Evolutionary conservation across 2,329 filamentous ascomycete genomes (phyloP).

Genomic region (Meredithiella fracta): DNA sequence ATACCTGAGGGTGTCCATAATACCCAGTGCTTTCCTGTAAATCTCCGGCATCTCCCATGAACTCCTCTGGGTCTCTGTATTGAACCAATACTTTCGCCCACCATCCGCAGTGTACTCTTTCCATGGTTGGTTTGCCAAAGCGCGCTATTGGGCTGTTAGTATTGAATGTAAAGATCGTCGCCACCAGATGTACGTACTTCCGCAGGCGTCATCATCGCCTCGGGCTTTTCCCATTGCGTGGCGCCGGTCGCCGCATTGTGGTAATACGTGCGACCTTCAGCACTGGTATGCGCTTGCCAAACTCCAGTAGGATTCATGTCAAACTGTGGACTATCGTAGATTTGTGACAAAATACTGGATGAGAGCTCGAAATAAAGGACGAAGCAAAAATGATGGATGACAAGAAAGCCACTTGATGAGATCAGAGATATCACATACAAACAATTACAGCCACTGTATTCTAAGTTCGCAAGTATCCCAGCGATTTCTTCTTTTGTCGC

Average conservation of each 20-base stretch:
- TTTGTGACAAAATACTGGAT: not conserved
- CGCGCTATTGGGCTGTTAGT: constrained; percentile 37
- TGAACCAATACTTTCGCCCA: constrained; percentile 89
- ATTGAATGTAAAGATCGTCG: not conserved
- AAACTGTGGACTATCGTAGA: not conserved
- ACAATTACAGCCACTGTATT: too few relatives aligned
- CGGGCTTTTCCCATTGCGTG: constrained; percentile 89
- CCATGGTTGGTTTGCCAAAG: constrained; percentile 71
- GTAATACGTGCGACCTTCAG: constrained; percentile 78
- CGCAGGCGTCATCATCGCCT: constrained; percentile 67
- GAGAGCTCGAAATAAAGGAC: not conserved
- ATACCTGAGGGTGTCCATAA: constrained; percentile 18
- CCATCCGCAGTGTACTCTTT: constrained; percentile 79
- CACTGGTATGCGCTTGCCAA: constrained; percentile 70
- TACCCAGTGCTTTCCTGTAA: constrained; percentile 59
- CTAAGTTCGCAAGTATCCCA: too few relatives aligned
- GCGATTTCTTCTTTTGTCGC: not conserved
- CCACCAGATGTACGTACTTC: constrained; percentile 40
- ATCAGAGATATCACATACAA: too few relatives aligned
- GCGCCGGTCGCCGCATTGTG: constrained; percentile 73
- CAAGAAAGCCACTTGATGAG: too few relatives aligned
- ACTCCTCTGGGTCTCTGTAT: constrained; percentile 79
- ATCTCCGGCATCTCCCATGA: constrained; percentile 86
- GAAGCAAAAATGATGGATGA: too few relatives aligned
- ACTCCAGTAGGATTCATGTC: constrained; percentile 17